These are phyloP conservation scores for Stachybotrys chartarum DNA, from an alignment of 2,329 filamentous ascomycete genomes.

Conservation along the genomic window DNA sequence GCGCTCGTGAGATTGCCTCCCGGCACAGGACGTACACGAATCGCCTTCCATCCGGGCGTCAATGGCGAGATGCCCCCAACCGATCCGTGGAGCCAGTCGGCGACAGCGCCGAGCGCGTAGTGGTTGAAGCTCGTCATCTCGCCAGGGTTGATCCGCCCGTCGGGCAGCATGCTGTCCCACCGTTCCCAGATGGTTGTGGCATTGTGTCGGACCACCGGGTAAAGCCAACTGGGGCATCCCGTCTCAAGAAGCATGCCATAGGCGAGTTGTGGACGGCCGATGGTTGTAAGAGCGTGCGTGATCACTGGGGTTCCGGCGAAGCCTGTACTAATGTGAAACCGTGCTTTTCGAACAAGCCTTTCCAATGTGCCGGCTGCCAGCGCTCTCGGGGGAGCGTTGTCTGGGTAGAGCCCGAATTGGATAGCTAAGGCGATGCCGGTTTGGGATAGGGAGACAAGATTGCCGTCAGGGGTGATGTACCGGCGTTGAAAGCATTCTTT, in stretches of 20 bases:
- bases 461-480: constrained; percentile 10
- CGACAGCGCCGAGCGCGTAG: constrained; percentile 38
- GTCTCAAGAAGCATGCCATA: constrained; percentile 40
- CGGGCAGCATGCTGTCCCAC: constrained; percentile 35
- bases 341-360: constrained; percentile 11
- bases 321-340: constrained; percentile 13
- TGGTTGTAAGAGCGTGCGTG: constrained; percentile 19
- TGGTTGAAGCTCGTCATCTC: constrained; percentile 42
- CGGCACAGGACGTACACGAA: constrained; percentile 23
- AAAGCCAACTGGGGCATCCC: constrained; percentile 36
- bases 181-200: constrained; percentile 42
- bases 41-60: constrained; percentile 29
- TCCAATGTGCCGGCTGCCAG: constrained; percentile 7
- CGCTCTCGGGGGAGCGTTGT: constrained; percentile 3
- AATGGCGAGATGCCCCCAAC: constrained; percentile 30
- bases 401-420: constrained; percentile 11
- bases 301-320: constrained; percentile 34
- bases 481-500: constrained; percentile 12
- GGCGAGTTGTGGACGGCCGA: constrained; percentile 20
- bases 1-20: constrained; percentile 12
- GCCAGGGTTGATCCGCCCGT: constrained; percentile 34
- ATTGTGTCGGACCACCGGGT: constrained; percentile 31
- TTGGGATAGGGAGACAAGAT: constrained; percentile 13
- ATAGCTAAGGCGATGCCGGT: constrained; percentile 14
- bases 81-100: constrained; percentile 34